These are phyloP conservation scores for Solanum lycopersicoides DNA, from an alignment of 257 asterid species.

Conservation along the genomic window DNA sequence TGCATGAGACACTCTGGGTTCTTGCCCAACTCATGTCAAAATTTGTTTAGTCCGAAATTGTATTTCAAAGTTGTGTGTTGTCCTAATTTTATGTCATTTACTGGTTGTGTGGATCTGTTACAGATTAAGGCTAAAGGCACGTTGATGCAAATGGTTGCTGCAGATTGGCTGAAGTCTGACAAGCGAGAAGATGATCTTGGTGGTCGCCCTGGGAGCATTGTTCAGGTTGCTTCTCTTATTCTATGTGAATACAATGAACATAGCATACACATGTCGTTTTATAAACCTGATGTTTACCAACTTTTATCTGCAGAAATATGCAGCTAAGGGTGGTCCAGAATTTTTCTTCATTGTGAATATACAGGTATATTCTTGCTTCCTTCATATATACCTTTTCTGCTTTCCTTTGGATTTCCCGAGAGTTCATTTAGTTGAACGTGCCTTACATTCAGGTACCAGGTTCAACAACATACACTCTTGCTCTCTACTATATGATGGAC, in stretches of 20 bases:
- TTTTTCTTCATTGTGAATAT: slow-evolving; percentile 88
- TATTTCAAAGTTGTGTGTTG: not conserved
- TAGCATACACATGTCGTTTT: not conserved
- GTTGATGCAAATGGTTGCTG: slow-evolving; percentile 96
- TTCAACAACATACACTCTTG: slow-evolving; percentile 78
- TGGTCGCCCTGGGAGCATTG: slow-evolving; percentile 82
- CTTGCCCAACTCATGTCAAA: not conserved
- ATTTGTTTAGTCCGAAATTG: not conserved
- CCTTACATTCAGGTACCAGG: slow-evolving; percentile 66
- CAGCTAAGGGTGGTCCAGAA: slow-evolving; percentile 87
- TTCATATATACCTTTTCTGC: not conserved
- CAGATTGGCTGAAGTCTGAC: slow-evolving; percentile 97
- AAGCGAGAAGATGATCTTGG: slow-evolving; percentile 98
- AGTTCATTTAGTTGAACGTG: not conserved
- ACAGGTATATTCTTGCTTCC: slow-evolving; percentile 41
- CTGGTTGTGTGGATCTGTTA: not conserved
- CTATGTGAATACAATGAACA: not conserved
- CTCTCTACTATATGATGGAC: slow-evolving; percentile 86
- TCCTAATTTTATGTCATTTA: slow-evolving; percentile 2
- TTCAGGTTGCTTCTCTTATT: slow-evolving; percentile 50
- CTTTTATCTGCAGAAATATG: slow-evolving; percentile 60
- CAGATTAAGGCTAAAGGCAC: slow-evolving; percentile 89
- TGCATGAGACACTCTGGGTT: not conserved
- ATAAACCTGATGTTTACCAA: slow-evolving; percentile 3
- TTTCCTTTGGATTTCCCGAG: not conserved